These are phyloP conservation scores for Nephelium lappaceum DNA, from an alignment of 345 rosid species.

Conservation along the genomic window DNA sequence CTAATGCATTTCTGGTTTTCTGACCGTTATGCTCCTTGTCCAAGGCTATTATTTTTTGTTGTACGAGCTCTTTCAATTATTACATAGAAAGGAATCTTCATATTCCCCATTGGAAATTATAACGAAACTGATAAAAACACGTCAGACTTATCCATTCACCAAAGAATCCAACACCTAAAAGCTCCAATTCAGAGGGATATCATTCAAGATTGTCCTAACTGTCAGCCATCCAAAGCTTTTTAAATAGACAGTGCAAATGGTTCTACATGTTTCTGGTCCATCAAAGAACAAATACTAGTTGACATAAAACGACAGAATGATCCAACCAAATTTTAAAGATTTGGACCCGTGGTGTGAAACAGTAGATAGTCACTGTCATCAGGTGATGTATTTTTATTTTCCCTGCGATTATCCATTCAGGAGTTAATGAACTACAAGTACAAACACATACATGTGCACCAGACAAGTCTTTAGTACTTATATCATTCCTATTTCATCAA, in stretches of 20 bases:
- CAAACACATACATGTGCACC: conserved; percentile 27
- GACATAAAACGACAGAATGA: conserved; percentile 20
- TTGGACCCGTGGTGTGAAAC: not conserved
- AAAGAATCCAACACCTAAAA: not conserved
- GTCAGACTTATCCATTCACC: not conserved
- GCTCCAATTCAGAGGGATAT: not conserved
- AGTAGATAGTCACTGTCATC: conserved; percentile 21
- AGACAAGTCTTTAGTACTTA: conserved; percentile 14
- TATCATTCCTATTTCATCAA: not conserved
- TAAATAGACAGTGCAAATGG: conserved; percentile 2
- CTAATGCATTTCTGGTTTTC: not conserved
- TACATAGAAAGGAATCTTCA: not conserved
- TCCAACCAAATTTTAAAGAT: conserved; percentile 14
- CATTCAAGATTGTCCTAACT: conserved; percentile 7
- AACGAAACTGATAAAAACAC: not conserved
- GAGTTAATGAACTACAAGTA: conserved; percentile 9
- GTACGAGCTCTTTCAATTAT: not conserved
- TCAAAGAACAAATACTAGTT: conserved; percentile 20
- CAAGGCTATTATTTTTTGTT: not conserved
- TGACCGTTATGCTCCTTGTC: not conserved
- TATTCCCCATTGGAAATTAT: not conserved
- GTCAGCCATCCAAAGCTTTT: not conserved
- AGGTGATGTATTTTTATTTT: conserved; percentile 16
- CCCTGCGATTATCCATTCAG: conserved; percentile 4
- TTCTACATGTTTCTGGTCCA: conserved; percentile 7